Evolutionary conservation across 1,139 yeast species (phyloP).

Genomic region (Eremothecium sinecaudum): DNA sequence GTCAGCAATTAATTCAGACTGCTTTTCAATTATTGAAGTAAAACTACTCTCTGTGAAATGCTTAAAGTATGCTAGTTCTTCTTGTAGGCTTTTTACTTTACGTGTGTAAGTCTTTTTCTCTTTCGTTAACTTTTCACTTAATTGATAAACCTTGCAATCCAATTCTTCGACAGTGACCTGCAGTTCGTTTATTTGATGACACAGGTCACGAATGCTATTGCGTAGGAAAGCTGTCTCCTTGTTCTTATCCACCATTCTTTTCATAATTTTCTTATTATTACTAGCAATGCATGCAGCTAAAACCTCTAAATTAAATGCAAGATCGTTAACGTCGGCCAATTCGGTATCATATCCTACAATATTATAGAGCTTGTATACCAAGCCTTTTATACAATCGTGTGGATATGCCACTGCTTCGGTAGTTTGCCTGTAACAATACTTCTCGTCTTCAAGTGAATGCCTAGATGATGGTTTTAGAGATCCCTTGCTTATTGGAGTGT

Average conservation of each 20-base stretch:
- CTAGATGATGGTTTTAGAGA: slow-evolving; percentile 4
- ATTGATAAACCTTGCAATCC: slow-evolving; percentile 1
- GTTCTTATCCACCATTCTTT: slow-evolving; percentile 3
- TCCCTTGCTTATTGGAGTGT: slow-evolving; percentile 1
- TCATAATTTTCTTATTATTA: slow-evolving; percentile 4
- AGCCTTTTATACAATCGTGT: slow-evolving; percentile 2
- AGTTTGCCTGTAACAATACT: slow-evolving; percentile 4
- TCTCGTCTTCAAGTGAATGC: slow-evolving; percentile 4
- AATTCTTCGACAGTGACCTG: slow-evolving; percentile 3
- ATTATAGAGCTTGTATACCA: slow-evolving; percentile 4
- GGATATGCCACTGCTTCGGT: slow-evolving; percentile 5
- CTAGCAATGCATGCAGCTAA: slow-evolving; percentile 5
- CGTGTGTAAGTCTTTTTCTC: not conserved
- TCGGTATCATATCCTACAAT: slow-evolving; percentile 4
- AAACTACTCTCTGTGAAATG: slow-evolving; percentile 1
- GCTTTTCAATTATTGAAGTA: slow-evolving; percentile 1
- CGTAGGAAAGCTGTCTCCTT: slow-evolving; percentile 3
- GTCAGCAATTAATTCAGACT: slow-evolving; percentile 1
- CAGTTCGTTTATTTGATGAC: slow-evolving; percentile 3
- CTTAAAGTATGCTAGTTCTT: slow-evolving; percentile 2
- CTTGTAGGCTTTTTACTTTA: not conserved
- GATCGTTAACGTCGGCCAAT: slow-evolving; percentile 5
- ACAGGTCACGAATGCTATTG: slow-evolving; percentile 4
- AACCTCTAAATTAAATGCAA: slow-evolving; percentile 6
- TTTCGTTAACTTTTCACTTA: slow-evolving; percentile 1